A percentile compares a stretch with the other conserved stretches of the same genome.
Evolutionary conservation across 345 rosid species (phyloP).

Genomic region (Eutrema yunnanense): DNA sequence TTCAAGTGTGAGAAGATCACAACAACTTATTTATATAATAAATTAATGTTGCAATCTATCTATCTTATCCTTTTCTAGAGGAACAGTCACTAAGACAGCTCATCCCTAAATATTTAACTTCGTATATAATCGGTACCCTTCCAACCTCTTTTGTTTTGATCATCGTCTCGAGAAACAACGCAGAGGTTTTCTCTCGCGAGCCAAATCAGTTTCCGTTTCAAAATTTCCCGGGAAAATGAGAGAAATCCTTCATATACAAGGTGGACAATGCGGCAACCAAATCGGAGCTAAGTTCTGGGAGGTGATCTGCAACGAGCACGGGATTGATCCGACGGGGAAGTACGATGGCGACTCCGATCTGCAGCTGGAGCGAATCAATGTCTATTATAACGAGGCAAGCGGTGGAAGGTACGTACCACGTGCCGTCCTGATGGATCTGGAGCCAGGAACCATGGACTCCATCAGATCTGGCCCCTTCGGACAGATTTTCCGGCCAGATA

Average conservation of each 20-base stretch:
- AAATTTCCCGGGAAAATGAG: slow-evolving; percentile 46
- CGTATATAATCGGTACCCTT: slow-evolving; percentile 13
- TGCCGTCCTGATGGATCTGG: slow-evolving; percentile 29
- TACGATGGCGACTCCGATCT: slow-evolving; percentile 54
- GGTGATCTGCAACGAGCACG: slow-evolving; percentile 88
- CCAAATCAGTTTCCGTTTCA: neutral
- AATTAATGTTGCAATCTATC: neutral
- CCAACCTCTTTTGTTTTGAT: too few species aligned
- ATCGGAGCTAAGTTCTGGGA: slow-evolving; percentile 97
- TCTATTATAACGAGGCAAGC: slow-evolving; percentile 28
- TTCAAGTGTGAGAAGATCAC: slow-evolving; percentile 11
- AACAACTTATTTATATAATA: slow-evolving; percentile 3
- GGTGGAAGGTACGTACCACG: slow-evolving; percentile 28
- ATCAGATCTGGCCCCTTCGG: slow-evolving; percentile 28
- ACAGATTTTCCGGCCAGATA: slow-evolving; percentile 29
- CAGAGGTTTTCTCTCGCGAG: neutral
- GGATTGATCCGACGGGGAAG: slow-evolving; percentile 65
- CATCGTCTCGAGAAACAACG: neutral
- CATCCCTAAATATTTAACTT: neutral
- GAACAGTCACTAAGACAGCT: slow-evolving; percentile 18
- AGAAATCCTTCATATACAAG: slow-evolving; percentile 89
- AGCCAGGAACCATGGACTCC: slow-evolving; percentile 29
- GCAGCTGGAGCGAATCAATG: slow-evolving; percentile 67
- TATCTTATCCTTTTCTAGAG: slow-evolving; percentile 1
- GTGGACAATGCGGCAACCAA: slow-evolving; percentile 93